These are phyloP conservation scores for Stipa capillata DNA, from an alignment of 176 grass and related monocot genomes.

Conservation along the genomic window DNA sequence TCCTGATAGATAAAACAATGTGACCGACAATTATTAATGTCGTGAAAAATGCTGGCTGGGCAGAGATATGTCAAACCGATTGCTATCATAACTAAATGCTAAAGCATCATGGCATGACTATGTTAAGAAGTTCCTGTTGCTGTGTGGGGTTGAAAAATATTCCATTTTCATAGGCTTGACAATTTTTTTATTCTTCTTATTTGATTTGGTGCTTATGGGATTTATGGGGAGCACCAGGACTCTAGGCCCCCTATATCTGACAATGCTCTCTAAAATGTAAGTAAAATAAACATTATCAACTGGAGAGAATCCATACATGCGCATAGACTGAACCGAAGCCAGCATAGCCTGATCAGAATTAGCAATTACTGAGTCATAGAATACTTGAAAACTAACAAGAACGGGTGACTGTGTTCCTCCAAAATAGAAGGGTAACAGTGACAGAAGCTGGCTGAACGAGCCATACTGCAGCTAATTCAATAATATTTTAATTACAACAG, in stretches of 20 bases:
- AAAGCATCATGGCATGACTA: not conserved
- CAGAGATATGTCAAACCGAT: slow-evolving; percentile 1
- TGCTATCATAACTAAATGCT: not conserved
- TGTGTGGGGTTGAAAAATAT: not conserved
- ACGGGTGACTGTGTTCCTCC: not conserved
- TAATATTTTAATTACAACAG: not conserved
- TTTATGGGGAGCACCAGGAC: not conserved
- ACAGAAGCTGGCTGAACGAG: not conserved
- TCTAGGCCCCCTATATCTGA: too few species aligned
- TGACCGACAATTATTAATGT: not conserved
- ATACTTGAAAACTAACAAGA: not conserved
- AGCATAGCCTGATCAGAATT: not conserved
- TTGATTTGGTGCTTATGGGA: not conserved
- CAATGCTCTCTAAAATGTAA: not conserved
- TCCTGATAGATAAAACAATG: slow-evolving; percentile 64
- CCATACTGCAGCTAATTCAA: not conserved
- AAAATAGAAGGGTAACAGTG: not conserved
- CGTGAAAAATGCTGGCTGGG: not conserved
- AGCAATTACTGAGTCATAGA: not conserved
- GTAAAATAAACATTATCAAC: not conserved
- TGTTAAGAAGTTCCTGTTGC: not conserved
- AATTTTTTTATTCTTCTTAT: not conserved
- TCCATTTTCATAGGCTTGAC: not conserved
- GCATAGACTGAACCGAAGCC: not conserved
- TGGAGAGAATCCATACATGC: not conserved